Base-by-base conservation (phyloP, 2,329 filamentous ascomycete species). In the Drechslerella stenobrocha region DNA sequence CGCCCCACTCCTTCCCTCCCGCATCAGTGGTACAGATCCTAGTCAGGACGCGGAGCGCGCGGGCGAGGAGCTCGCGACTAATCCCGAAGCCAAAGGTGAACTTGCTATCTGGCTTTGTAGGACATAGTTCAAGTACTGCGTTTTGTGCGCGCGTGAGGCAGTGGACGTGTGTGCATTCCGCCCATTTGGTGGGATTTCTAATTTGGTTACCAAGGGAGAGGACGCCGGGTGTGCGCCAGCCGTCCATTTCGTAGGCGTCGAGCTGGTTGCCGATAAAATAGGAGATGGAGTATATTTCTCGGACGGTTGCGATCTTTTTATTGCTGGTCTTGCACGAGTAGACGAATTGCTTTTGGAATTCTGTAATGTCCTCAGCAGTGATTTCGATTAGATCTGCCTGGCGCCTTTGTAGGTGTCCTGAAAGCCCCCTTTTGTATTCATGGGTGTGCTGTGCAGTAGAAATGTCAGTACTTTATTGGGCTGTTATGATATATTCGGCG, bases 41-140 rank as follows among this genome's bases (percentile, higher is more conserved):
- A 4, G 26, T 18, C 23, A 47, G 6, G 44, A 26, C 8, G 22
- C 18, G 44, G 6, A 47, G 26, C 6, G 13, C 11, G 2, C 5
- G 2, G 23, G 20, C 13, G 2, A 47, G 2, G 2, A 23, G 9
- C 2, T 2, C 2, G 11, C 44, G 22, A 6, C 11, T n/a, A 9
- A 47, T 47, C 44, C 9, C 18, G n/a, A 26, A 26, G 20, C 63
- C 63, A n/a, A 45, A 56, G 13, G n/a, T 52, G 22, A 67, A 67
- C 18, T 45, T 15, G 1, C 1, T 7, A 11, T 45, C n/a, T 2
- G 18, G 4, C 2, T 42, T 20, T 13, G 18, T 7, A 18, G 37
- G 37, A 20, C 37, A 42, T 7, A 42, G 2, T 18, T 20, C n/a
- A 2, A 42, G 37, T 3, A 5, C 37, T 3, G 34, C 7, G 4